Conservation (phyloP, 345 rosid species). For the Pseudoturritis turrita region DNA sequence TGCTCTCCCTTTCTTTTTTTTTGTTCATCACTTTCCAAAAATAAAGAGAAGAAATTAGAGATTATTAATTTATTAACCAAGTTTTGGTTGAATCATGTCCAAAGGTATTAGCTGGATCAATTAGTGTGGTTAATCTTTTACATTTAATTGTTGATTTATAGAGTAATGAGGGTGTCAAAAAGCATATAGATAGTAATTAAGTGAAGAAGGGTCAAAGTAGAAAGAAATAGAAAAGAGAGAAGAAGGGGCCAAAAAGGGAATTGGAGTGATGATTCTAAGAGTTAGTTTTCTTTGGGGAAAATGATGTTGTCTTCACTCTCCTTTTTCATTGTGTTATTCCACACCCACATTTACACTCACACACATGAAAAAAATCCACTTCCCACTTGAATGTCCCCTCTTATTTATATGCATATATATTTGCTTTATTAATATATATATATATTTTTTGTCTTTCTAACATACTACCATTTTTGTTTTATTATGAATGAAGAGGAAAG, state of each 20-base stretch:
- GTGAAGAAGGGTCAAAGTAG: constrained; percentile 28
- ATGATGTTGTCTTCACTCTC: constrained; percentile 36
- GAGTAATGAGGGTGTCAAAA: constrained; percentile 24
- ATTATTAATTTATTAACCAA: not conserved
- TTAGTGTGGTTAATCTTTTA: not conserved
- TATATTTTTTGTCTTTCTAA: too few relatives aligned
- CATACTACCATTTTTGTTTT: too few relatives aligned
- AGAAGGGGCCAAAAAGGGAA: constrained; percentile 28
- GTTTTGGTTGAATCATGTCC: not conserved
- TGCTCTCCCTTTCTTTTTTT: constrained; percentile 3
- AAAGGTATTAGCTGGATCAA: constrained; percentile 3
- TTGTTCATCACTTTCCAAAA: not conserved
- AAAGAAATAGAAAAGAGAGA: constrained; percentile 10
- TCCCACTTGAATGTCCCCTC: constrained; percentile 12
- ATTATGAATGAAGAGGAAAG: not conserved
- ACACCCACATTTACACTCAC: constrained; percentile 33
- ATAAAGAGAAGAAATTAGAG: not conserved
- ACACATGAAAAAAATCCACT: constrained; percentile 22
- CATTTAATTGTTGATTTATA: not conserved
- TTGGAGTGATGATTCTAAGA: constrained; percentile 34
- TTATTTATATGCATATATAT: not conserved
- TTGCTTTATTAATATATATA: not conserved
- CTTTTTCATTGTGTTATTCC: constrained; percentile 27
- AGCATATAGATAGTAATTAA: constrained; percentile 14
- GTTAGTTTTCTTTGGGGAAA: constrained; percentile 35